Conservation (phyloP, 495 filamentous ascomycete genomes). For the Annulohypoxylon maeteangense region DNA sequence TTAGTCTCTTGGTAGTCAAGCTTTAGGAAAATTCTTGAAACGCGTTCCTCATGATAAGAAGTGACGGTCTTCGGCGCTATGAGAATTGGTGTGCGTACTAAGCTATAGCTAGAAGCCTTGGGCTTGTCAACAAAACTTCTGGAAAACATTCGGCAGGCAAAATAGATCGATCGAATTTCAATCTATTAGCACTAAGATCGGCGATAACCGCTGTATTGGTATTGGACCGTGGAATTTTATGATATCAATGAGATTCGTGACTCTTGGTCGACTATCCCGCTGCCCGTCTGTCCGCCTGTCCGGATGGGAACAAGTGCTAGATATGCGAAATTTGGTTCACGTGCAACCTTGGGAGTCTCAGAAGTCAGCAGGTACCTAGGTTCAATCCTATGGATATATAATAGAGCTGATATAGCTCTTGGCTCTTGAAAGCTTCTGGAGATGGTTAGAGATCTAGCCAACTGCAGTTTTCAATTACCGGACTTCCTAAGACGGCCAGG, state of each 20-base stretch:
- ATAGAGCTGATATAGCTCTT: slow-evolving; percentile 31
- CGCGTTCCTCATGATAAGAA: slow-evolving; percentile 1
- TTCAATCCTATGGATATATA: slow-evolving; percentile 3
- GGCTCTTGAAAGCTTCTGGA: slow-evolving; percentile 3
- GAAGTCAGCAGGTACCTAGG: slow-evolving; percentile 2
- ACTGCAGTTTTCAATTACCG: slow-evolving; percentile 27
- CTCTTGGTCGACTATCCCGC: neutral
- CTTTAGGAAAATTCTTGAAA: slow-evolving; percentile 1
- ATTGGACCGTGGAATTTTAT: neutral
- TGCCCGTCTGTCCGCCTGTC: too few relatives aligned
- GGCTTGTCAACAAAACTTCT: neutral
- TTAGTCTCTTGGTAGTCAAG: neutral
- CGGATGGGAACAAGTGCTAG: neutral
- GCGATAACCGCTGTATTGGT: slow-evolving; percentile 13
- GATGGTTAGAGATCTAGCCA: slow-evolving; percentile 29
- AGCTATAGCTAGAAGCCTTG: neutral
- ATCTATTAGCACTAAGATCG: slow-evolving; percentile 23
- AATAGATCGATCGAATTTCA: slow-evolving; percentile 26
- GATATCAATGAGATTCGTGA: neutral
- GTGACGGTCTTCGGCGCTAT: neutral
- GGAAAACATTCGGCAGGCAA: neutral
- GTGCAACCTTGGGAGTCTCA: neutral
- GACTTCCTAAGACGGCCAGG: neutral
- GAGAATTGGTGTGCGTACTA: neutral
- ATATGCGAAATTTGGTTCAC: slow-evolving; percentile 3